Evolutionary conservation across 2,329 filamentous ascomycete genomes (phyloP).

Genomic region (Diaporthe sp.): DNA sequence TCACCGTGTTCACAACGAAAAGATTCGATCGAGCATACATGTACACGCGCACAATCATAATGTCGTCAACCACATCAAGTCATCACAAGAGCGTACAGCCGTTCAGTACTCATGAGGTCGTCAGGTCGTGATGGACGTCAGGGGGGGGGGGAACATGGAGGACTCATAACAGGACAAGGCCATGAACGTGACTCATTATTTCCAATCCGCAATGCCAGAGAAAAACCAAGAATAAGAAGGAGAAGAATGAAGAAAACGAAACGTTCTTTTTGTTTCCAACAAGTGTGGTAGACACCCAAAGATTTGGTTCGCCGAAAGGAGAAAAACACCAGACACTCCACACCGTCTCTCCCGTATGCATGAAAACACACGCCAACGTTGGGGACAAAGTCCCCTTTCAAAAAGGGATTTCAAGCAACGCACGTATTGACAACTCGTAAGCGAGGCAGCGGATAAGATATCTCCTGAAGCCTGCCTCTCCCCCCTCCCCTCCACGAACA

Average conservation of each 20-base stretch:
- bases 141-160: neutral
- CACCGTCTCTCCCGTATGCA: neutral
- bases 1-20: neutral
- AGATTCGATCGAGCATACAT: neutral
- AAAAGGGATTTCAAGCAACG: neutral
- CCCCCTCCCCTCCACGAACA: neutral
- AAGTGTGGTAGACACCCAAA: neutral
- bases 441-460: neutral
- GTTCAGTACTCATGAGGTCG: neutral
- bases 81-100: neutral
- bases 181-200: conserved; percentile 15
- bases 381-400: neutral
- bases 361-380: neutral
- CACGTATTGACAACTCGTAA: neutral
- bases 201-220: conserved; percentile 15
- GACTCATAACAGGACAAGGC: conserved; percentile 17
- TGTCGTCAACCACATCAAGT: conserved; percentile 19
- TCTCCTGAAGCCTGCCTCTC: neutral
- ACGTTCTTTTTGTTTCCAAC: neutral
- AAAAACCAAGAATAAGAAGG: neutral
- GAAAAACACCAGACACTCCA: neutral
- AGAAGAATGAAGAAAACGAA: neutral
- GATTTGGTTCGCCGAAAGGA: neutral
- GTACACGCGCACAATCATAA: neutral
- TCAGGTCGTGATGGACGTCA: neutral